Percentiles rank a stretch among this genome's conserved stretches.
Evolutionary conservation across 148 eudicot species (phyloP).

Genomic region (Silene conica): DNA sequence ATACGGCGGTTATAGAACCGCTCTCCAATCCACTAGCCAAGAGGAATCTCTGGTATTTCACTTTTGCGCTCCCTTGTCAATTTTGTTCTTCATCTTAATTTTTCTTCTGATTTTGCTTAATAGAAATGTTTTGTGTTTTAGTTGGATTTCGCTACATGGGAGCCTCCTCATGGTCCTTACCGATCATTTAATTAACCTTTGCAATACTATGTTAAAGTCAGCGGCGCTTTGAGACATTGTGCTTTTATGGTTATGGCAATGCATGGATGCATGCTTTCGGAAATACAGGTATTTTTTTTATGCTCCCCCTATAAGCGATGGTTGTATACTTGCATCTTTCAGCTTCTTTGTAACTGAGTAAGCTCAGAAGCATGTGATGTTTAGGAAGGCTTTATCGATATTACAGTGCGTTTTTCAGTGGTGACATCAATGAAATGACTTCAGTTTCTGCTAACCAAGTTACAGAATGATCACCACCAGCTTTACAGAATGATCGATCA

Average conservation of each 20-base stretch:
- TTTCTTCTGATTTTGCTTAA: not conserved
- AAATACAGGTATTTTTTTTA: conserved; percentile 42
- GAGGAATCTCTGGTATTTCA: conserved; percentile 51
- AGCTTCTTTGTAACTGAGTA: not conserved
- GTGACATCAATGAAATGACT: too few relatives aligned
- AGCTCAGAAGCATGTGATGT: too few relatives aligned
- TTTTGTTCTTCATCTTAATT: not conserved
- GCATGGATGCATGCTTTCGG: conserved; percentile 61
- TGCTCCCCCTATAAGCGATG: not conserved
- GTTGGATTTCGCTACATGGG: conserved; percentile 52
- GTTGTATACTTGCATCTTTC: not conserved
- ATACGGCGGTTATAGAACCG: conserved; percentile 47
- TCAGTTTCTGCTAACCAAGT: too few relatives aligned
- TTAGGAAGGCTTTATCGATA: too few relatives aligned
- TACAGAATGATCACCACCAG: too few relatives aligned
- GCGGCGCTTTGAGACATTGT: conserved; percentile 61
- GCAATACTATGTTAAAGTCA: conserved; percentile 45
- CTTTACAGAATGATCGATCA: too few relatives aligned
- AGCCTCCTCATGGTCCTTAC: conserved; percentile 66
- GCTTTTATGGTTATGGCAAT: conserved; percentile 64
- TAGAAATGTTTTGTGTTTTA: conserved; percentile 17
- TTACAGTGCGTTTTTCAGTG: too few relatives aligned
- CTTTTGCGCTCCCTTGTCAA: not conserved
- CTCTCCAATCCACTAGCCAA: conserved; percentile 45
- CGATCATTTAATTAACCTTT: conserved; percentile 44